Conservation (phyloP, 805 yeast genomes). For the Ogataea neopini region DNA sequence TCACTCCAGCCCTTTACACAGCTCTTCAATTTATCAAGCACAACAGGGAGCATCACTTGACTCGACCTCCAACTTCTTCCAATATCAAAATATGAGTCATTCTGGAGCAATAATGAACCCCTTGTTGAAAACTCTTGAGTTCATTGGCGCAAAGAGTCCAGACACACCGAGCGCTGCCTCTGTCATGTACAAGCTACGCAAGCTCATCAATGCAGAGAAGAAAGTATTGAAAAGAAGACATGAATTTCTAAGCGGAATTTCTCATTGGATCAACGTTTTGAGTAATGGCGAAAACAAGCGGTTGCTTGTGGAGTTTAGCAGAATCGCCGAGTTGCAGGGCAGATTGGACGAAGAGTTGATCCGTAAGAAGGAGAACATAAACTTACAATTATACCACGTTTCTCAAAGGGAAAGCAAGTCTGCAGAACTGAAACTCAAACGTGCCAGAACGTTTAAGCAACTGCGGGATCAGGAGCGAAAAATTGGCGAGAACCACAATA, state of each 20-base stretch:
- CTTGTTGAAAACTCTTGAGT: slow-evolving; percentile 26
- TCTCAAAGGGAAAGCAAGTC: slow-evolving; percentile 52
- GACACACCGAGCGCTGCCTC: slow-evolving; percentile 30
- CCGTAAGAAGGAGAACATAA: slow-evolving; percentile 46
- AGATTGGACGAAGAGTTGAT: slow-evolving; percentile 37
- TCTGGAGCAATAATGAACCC: slow-evolving; percentile 26
- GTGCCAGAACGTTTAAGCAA: slow-evolving; percentile 39
- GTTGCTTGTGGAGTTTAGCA: slow-evolving; percentile 42
- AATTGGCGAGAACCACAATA: slow-evolving; percentile 46
- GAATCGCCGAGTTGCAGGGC: slow-evolving; percentile 40
- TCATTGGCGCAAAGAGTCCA: slow-evolving; percentile 29
- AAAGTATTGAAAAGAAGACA: slow-evolving; percentile 38
- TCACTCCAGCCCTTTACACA: slow-evolving; percentile 25
- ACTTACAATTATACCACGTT: slow-evolving; percentile 45
- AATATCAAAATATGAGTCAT: slow-evolving; percentile 22
- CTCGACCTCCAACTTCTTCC: slow-evolving; percentile 22
- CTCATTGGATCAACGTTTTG: slow-evolving; percentile 43
- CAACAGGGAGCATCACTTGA: slow-evolving; percentile 18
- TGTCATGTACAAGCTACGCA: slow-evolving; percentile 37
- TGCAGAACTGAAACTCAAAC: slow-evolving; percentile 38
- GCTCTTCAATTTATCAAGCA: slow-evolving; percentile 22
- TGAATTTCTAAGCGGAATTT: slow-evolving; percentile 42
- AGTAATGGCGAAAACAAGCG: slow-evolving; percentile 41
- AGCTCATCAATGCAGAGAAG: slow-evolving; percentile 41
- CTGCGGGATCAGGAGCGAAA: slow-evolving; percentile 46